A percentile compares a stretch with the other conserved stretches of the same genome.
Conservation (phyloP, 2,329 filamentous ascomycete genomes). For the Ophiostoma himal-ulmi region DNA sequence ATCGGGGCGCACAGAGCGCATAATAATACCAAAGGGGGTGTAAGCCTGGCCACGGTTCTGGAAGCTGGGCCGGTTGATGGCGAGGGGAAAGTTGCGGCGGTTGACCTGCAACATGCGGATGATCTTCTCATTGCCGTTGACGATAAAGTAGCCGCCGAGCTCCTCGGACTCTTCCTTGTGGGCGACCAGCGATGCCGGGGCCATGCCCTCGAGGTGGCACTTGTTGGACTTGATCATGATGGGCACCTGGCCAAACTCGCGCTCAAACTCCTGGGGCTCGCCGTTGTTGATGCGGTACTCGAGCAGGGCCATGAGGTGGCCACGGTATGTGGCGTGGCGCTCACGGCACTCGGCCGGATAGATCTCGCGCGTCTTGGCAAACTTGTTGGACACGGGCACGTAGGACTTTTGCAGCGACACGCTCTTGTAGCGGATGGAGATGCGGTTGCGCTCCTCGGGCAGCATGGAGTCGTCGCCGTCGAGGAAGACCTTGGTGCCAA, state of each 20-base stretch:
- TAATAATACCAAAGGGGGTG: constrained; percentile 82
- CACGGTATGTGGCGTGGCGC: constrained; percentile 84
- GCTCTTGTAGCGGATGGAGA: constrained; percentile 73
- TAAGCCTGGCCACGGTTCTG: constrained; percentile 79
- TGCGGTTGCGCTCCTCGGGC: constrained; percentile 59
- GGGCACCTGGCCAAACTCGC: constrained; percentile 83
- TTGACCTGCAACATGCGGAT: constrained; percentile 88
- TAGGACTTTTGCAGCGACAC: constrained; percentile 76
- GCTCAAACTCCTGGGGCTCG: constrained; percentile 72
- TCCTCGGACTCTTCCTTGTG: constrained; percentile 95
- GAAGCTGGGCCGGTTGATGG: constrained; percentile 87
- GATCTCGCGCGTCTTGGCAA: constrained; percentile 76
- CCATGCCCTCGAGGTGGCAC: constrained; percentile 83
- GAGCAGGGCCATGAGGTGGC: constrained; percentile 73
- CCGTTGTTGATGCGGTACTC: constrained; percentile 85
- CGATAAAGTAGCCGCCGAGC: constrained; percentile 91
- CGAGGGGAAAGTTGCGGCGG: constrained; percentile 89
- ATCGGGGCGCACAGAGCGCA: constrained; percentile 90
- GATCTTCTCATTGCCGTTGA: constrained; percentile 96
- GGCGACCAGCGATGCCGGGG: constrained; percentile 74
- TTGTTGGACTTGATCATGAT: constrained; percentile 92
- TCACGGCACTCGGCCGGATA: constrained; percentile 91
- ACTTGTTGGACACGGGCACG: constrained; percentile 77
- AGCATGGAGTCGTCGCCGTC: constrained; percentile 67
- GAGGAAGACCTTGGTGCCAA: constrained; percentile 80